Percentiles rank a stretch among this genome's conserved stretches.
These are phyloP conservation scores for Cystobasidium sp. DNA, from an alignment of 1,284 basidiomycete species.

Conservation along the genomic window DNA sequence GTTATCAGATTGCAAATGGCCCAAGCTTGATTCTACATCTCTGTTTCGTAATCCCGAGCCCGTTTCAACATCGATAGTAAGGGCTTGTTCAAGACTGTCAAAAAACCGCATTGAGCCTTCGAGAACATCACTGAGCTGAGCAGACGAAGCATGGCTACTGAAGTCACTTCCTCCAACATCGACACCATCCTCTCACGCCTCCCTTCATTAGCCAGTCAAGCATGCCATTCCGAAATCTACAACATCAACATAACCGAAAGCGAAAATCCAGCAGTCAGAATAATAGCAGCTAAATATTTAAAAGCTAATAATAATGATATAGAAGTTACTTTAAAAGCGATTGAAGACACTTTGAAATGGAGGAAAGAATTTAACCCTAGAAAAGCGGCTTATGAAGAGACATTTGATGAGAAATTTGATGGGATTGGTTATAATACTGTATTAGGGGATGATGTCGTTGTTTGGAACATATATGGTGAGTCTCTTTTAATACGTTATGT, in stretches of 20 bases:
- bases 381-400: slow-evolving; percentile 33
- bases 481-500: no score
- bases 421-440: slow-evolving; percentile 32
- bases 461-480: slow-evolving; percentile 45
- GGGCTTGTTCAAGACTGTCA: no score
- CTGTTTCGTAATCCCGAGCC: no score
- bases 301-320: slow-evolving; percentile 21
- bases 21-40: no score
- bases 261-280: slow-evolving; percentile 1
- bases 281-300: slow-evolving; percentile 43
- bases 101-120: no score
- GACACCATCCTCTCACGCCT: background rate
- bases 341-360: slow-evolving; percentile 42
- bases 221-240: slow-evolving; percentile 20
- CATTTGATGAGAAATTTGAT: slow-evolving; percentile 19
- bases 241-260: background rate
- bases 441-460: slow-evolving; percentile 5
- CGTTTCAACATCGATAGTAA: no score
- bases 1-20: no score
- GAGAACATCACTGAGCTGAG: no score
- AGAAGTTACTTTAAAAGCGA: slow-evolving; percentile 15
- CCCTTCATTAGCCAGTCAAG: background rate
- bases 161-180: background rate
- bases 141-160: no score
- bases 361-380: slow-evolving; percentile 40